Evolutionary conservation across 2,329 filamentous ascomycete species (phyloP).

Genomic region (Pestalotiopsis sp.): DNA sequence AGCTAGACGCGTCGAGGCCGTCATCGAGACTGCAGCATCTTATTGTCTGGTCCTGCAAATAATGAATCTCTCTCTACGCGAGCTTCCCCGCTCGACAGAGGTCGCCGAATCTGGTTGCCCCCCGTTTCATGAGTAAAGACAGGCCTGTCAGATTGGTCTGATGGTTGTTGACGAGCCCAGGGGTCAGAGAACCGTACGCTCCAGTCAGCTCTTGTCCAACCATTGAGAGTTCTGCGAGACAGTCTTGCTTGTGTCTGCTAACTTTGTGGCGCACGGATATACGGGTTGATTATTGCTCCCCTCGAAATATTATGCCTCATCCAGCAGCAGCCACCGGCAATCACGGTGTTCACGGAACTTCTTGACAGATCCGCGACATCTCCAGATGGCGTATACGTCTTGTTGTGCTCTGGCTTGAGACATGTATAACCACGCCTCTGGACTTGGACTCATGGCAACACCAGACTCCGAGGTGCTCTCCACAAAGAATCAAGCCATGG

Average conservation of each 20-base stretch:
- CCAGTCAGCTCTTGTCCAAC: not conserved
- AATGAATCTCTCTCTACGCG: not conserved
- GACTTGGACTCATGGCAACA: not conserved
- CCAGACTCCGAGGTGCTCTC: not conserved
- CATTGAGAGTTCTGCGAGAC: not conserved
- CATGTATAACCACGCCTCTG: not conserved
- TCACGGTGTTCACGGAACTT: not conserved
- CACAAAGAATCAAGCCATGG: not conserved
- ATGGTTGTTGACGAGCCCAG: not conserved
- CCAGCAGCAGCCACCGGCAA: not conserved
- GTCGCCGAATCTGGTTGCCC: not conserved
- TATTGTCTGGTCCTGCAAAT: not conserved
- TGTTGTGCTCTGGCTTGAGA: not conserved
- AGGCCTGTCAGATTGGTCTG: not conserved
- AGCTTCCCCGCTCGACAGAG: not conserved
- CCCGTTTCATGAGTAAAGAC: not conserved
- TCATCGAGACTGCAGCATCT: not conserved
- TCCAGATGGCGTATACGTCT: not conserved
- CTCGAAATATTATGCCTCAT: not conserved
- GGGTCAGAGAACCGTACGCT: not conserved
- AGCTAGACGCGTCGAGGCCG: not conserved
- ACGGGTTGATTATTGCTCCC: not conserved
- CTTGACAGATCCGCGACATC: not conserved
- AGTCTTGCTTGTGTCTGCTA: not conserved
- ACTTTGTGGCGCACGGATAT: not conserved